Base-by-base conservation (phyloP, 1,284 basidiomycete genomes). In the Hypsizygus ulmarius region DNA sequence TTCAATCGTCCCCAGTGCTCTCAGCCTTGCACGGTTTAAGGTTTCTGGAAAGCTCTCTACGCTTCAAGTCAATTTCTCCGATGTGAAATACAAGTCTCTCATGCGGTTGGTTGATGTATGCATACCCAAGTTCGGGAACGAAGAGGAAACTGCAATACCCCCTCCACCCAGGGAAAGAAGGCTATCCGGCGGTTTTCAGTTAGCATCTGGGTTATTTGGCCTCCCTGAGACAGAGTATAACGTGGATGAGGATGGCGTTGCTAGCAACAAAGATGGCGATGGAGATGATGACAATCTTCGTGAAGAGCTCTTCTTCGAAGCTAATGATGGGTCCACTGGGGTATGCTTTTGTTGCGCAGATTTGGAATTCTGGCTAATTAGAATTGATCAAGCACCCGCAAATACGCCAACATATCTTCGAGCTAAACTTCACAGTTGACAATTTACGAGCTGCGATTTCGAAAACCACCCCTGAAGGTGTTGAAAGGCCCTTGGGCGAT, bases 71-170 rank as follows among this genome's bases (percentile, higher is more conserved):
- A 99, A 99, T 68, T 79, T 99, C 53, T 99, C 97, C 5, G 97
- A 99, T 59, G 78, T 79, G 16, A 99, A 99, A 69, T 99, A 99
- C 72, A 93, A 96, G 69, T 82, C 88, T 2, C 71, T 99, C 37
- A 94, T 99, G 90, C 83, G 89, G 14, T 78, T 99, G 54, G 84
- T 99, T 60, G 94, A 98, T 59, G 87, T 94, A 9, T 84, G 88
- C 25, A 85, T 99, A 33, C 97, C 97, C 3, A 81, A 87, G 49
- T 87, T 98, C 59, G 88, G 78, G 43, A 78, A 84, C 37, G 78
- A 75, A 28, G 57, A 62, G 18, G 60, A 63, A 21, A 52, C 9
- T 18, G 61, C 40, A 49, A 53, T n/a, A 50, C 51, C 28, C 44
- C 62, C 27, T 60, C 58, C 63, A 47, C 52, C 59, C 21, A 58